phyloP scores from a whole-genome alignment of 345 rosid genomes.

The Salix brachista region DNA sequence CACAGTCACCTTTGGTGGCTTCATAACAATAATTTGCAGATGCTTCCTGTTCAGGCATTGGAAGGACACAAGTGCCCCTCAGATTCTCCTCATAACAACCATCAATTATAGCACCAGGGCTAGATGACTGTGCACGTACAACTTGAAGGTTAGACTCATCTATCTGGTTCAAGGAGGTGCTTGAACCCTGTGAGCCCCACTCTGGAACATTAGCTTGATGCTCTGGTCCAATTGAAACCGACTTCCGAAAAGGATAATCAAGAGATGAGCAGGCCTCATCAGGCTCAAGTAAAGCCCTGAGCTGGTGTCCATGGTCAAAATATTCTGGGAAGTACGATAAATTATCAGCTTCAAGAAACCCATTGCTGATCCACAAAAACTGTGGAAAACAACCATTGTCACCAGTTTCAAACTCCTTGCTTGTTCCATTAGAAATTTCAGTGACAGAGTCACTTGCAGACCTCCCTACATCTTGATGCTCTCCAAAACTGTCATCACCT shows the following conservation, averaged over 20 bases:
- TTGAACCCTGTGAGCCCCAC: conserved; percentile 24
- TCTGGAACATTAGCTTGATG: conserved; percentile 55
- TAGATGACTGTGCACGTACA: conserved; percentile 2
- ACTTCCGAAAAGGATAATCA: conserved; percentile 33
- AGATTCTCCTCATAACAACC: conserved; percentile 26
- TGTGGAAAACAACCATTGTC: conserved; percentile 23
- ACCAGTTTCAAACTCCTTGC: conserved; percentile 20
- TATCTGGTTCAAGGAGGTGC: conserved; percentile 7
- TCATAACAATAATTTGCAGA: conserved; percentile 15
- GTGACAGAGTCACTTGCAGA: conserved; percentile 8
- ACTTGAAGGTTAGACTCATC: conserved; percentile 6
- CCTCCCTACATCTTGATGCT: conserved; percentile 22
- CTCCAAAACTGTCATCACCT: conserved; percentile 15
- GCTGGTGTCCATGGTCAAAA: conserved; percentile 29
- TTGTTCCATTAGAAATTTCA: conserved; percentile 8
- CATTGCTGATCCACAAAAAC: conserved; percentile 28
- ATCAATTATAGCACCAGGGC: background rate
- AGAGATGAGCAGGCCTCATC: conserved; percentile 38
- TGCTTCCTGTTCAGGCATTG: conserved; percentile 44
- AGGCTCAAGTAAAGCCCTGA: conserved; percentile 22
- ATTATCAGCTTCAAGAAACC: conserved; percentile 32
- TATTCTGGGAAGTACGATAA: conserved; percentile 41
- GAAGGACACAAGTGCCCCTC: conserved; percentile 55
- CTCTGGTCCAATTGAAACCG: conserved; percentile 54
- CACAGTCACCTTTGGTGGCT: conserved; percentile 40